phyloP scores from a whole-genome alignment of 768 basidiomycete species.

The Hebeloma cylindrosporum region DNA sequence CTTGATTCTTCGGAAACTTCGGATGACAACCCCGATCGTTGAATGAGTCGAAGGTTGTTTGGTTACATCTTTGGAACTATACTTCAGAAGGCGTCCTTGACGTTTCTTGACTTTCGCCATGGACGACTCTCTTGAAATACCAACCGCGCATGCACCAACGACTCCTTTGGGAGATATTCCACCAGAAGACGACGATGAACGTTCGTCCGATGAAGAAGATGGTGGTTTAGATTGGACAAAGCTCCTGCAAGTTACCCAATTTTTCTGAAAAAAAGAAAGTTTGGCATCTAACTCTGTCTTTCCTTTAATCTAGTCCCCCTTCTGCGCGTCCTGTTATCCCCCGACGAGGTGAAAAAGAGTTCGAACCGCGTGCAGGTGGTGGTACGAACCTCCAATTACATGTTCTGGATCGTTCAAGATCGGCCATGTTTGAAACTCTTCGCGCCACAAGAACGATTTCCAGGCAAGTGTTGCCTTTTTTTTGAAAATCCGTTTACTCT shows the following conservation, averaged over 20 bases:
- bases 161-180: constrained; percentile 25
- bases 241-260: constrained; percentile 47
- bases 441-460: constrained; percentile 71
- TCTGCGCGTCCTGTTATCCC: constrained; percentile 75
- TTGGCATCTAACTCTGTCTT: neutral
- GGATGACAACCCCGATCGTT: too few species aligned
- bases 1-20: too few species aligned
- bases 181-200: constrained; percentile 40
- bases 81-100: too few species aligned
- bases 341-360: constrained; percentile 96
- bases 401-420: constrained; percentile 74
- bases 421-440: constrained; percentile 87
- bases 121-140: constrained; percentile 62
- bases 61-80: too few species aligned
- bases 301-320: constrained; percentile 32
- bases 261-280: too few species aligned
- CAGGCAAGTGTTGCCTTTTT: constrained; percentile 47
- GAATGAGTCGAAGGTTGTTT: too few species aligned
- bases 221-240: constrained; percentile 82
- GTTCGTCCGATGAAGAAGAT: constrained; percentile 69
- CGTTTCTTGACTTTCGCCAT: too few species aligned
- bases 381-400: constrained; percentile 80
- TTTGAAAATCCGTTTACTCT: neutral
- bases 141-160: constrained; percentile 32
- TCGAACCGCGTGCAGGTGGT: constrained; percentile 70